These are phyloP conservation scores for Rhizopogon vinicolor DNA, from an alignment of 768 basidiomycete species.

Conservation along the genomic window DNA sequence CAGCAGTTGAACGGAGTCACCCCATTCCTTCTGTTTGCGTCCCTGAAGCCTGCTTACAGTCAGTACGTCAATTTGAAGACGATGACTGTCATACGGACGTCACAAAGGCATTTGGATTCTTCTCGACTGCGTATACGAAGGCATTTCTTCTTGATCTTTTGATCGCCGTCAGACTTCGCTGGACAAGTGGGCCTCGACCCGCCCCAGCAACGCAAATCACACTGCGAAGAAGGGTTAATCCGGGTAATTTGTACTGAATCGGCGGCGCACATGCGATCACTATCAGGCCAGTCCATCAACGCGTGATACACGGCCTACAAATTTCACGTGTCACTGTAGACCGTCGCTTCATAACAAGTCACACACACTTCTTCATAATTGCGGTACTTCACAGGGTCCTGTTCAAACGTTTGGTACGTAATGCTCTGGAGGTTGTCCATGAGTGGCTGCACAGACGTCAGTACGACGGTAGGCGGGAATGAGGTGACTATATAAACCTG, in stretches of 20 bases:
- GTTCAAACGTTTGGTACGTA: conserved; percentile 97
- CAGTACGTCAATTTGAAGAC: conserved; percentile 8
- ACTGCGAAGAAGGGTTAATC: conserved; percentile 34
- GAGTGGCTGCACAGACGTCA: conserved; percentile 56
- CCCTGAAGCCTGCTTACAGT: conserved; percentile 66
- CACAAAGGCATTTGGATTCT: conserved; percentile 93
- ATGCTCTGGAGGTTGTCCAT: conserved; percentile 97
- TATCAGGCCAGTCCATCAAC: conserved; percentile 62
- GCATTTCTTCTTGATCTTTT: conserved; percentile 59
- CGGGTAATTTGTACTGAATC: conserved; percentile 1
- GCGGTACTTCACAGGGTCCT: conserved; percentile 94
- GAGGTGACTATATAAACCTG: conserved; percentile 48
- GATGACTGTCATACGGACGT: conserved; percentile 56
- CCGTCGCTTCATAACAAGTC: conserved; percentile 7
- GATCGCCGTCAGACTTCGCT: conserved; percentile 76
- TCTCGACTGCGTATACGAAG: conserved; percentile 85
- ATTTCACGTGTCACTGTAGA: conserved; percentile 6
- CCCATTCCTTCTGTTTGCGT: conserved; percentile 80
- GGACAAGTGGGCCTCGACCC: conserved; percentile 89
- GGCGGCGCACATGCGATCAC: conserved; percentile 55
- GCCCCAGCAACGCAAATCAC: conserved; percentile 91
- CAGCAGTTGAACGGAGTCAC: conserved; percentile 69
- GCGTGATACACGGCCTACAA: conserved; percentile 76
- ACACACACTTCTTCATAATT: conserved; percentile 84
- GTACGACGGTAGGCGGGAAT: conserved; percentile 1